Base-by-base conservation (phyloP, 306 rosid genomes). In the Dryas alaskensis region DNA sequence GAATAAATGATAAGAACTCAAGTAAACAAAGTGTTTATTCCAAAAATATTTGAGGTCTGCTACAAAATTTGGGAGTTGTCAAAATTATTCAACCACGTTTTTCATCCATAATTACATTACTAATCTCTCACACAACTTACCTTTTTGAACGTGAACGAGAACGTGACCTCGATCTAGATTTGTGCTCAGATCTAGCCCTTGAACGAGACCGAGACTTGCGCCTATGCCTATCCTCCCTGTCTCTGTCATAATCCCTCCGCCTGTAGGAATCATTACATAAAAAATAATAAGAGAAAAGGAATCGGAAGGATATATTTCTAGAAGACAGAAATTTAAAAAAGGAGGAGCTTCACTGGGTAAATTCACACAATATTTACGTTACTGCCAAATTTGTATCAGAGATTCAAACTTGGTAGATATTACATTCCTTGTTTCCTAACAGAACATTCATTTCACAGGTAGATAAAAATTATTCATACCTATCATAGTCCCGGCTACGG, bases 131-230 rank as follows among this genome's bases (percentile, higher is more conserved):
- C 14, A 59, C 12, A 72, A 42, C 62, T 64, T 75, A 93, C 98
- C 98, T 93, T 87, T 93, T 93, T 25, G 98, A 93, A 60, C 96
- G 96, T n/a, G 98, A 86, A 7, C 97, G 96, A 37, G 98, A 91
- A 6, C 94, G 92, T 1, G 98, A 91, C 74, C 89, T 84, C 31
- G 98, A 85, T 70, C 55, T 63, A 46, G 81, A 90, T 65, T 81
- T 84, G 74, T 78, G 98, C 81, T 91, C 97, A 67, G 97, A 87
- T 76, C 84, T 88, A 75, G 79, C 92, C 79, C 47, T 73, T 19
- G 94, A 79, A 60, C 44, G 83, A 27, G 92, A 89, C 13, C 89
- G 89, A 62, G 98, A 92, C 81, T 73, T 87, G 39, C 62, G 96
- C 77, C 67, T 85, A 53, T 88, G 92, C 73, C 90, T 80, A 10